Evolutionary conservation across 148 eudicot genomes (phyloP).

Genomic region (Linanthus parryae): DNA sequence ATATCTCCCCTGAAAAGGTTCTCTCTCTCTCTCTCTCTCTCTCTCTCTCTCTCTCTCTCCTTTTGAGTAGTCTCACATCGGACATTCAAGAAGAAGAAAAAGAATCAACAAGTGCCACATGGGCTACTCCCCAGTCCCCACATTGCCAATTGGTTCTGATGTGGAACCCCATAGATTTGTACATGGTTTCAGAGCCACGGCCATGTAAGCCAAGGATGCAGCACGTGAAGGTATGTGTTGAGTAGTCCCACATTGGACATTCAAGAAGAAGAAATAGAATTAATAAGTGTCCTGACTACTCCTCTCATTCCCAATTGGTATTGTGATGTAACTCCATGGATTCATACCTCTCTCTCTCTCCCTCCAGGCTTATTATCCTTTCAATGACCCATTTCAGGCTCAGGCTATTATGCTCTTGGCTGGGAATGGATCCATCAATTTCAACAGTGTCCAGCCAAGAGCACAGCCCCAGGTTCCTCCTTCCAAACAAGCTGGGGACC

Average conservation of each 20-base stretch:
- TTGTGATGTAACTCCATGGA: not conserved
- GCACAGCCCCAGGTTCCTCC: constrained; percentile 24
- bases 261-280: not conserved
- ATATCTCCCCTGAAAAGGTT: constrained; percentile 63
- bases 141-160: no score
- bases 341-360: not conserved
- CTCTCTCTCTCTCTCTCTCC: not conserved
- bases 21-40: constrained; percentile 6
- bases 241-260: not conserved
- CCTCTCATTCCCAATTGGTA: not conserved
- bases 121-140: not conserved
- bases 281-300: not conserved
- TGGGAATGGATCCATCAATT: constrained; percentile 21
- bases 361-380: not conserved
- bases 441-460: constrained; percentile 20
- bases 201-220: not conserved
- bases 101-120: no score
- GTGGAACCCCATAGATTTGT: no score
- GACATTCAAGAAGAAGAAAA: no score
- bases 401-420: constrained; percentile 70
- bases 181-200: no score
- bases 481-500: constrained; percentile 17
- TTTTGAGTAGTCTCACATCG: no score
- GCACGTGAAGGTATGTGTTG: not conserved
- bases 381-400: constrained; percentile 26